These are phyloP conservation scores for Nicotiana attenuata DNA, from an alignment of 257 asterid species.

Conservation along the genomic window DNA sequence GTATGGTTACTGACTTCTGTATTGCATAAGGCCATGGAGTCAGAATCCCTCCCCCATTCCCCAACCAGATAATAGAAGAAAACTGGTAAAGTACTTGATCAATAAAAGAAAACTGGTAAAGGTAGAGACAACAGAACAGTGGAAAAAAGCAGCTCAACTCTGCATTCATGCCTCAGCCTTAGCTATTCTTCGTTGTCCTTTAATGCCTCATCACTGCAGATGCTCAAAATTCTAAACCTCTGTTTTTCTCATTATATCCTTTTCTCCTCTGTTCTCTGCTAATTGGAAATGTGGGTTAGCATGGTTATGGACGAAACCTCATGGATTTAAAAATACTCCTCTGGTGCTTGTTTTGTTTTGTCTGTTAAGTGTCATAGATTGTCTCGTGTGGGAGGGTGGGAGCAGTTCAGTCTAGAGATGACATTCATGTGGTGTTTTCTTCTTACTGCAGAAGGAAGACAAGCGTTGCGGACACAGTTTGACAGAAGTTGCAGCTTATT, in stretches of 20 bases:
- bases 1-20: slow-evolving; percentile 22
- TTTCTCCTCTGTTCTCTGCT: background rate
- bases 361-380: background rate
- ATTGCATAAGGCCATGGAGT: background rate
- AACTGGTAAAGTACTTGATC: background rate
- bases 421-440: slow-evolving; percentile 9
- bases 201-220: background rate
- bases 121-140: background rate
- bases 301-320: background rate
- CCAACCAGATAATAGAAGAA: slow-evolving; percentile 1
- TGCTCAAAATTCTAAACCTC: slow-evolving; percentile 10
- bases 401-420: background rate
- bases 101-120: background rate
- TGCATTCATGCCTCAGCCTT: background rate
- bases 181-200: background rate
- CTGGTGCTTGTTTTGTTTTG: background rate
- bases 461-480: slow-evolving; percentile 42
- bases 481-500: slow-evolving; percentile 63
- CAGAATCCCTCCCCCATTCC: background rate
- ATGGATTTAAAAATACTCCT: background rate
- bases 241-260: background rate
- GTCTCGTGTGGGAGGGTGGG: background rate
- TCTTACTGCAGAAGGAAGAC: slow-evolving; percentile 57
- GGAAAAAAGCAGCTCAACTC: background rate
- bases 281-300: background rate